Base-by-base conservation (phyloP, 1,284 basidiomycete genomes). In the Trametes pubescens region DNA sequence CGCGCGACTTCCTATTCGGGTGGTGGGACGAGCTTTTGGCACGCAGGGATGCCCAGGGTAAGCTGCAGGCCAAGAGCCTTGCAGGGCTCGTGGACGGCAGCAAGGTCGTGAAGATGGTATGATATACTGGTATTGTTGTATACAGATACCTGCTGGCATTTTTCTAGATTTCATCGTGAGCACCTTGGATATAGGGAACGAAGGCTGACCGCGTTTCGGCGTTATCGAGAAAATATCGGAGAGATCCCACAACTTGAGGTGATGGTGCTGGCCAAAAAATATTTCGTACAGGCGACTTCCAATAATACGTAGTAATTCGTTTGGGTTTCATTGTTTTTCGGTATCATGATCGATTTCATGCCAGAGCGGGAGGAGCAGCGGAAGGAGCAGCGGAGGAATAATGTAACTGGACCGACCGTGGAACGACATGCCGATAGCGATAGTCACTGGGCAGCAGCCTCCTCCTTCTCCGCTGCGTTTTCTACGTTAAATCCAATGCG, bases 1-100 rank as follows among this genome's bases (percentile, higher is more conserved):
- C 95, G 1, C 88, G 96, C 9, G 94, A 98, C 75, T 98, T 98
- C 79, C 84, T 99, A 56, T 99, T 97, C 77, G 95, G 94, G 16
- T 99, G 98, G 98, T 99, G 98, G 98, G 93, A 96, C 73, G 90
- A 93, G 71, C 87, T 99, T 60, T 74, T 94, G 57, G 82, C 80
- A 38, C 86, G 90, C 52, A 89, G 84, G 74, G 80, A 81, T 61
- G 76, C 68, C 14, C 76, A 87, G 37, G 92, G 92, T 9, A 82
- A 84, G 61, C 82, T 95, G 24, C 73, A 80, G 11, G 93, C 92
- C 1, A 87, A 89, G 76, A 89, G 81, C 67, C 82, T 94, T 9
- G 83, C 76, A 13, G 89, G 86, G 8, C 69, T 92, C 29, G 89
- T 83, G n/a, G 91, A 94, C 70, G 88, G 89, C 32, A 86, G 82